Base-by-base conservation (phyloP, 75 land plant genomes). In the Picea sitchensis region DNA sequence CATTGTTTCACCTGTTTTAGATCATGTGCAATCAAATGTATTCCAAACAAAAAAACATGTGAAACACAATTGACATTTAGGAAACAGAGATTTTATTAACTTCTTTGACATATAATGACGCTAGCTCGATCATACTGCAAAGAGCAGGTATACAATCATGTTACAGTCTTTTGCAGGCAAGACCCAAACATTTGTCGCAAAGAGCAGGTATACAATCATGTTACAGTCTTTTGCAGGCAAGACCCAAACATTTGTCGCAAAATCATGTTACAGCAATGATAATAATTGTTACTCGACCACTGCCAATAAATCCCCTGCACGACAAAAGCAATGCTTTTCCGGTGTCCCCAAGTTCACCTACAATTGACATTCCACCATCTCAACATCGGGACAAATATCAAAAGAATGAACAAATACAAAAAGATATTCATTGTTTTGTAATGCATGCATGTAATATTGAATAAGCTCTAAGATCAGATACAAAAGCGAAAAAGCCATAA, bases 341-440 rank as follows among this genome's bases (percentile, higher is more conserved):
- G 77, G 83, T 65, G 95, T 84, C 58, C 96, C 96, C 83, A 94
- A 71, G 72, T 90, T 92, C 58, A 94, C 93, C 96, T 94, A 90
- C 67, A 83, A 79, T 21, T 34, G 67, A 78, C 75, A 41, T 67
- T 65, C 73, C 12, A 26, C 5, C 77, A 26, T 54, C 44, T 23
- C 32, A 78, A 61, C 44, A 34, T 12, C 9, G 73, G 13, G 61
- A 54, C 9, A 54, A 67, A 41, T 51, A 36, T 77, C 15, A 54
- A 58, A 58, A 56, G 44, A 57, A 20, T 65, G 26, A 34, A 3
- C 31, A 79, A 71, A 58, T 20, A 68, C n/a, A 20, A 34, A 57
- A 59, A 5, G 61, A 44, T 14, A 73, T 51, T n/a, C 14, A 15
- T 34, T 20, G 14, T 20, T 20, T 4, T 12, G 23, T 15, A 4